These are phyloP conservation scores for Fraxinus nigra DNA, from an alignment of 305 asterid species.

Conservation along the genomic window DNA sequence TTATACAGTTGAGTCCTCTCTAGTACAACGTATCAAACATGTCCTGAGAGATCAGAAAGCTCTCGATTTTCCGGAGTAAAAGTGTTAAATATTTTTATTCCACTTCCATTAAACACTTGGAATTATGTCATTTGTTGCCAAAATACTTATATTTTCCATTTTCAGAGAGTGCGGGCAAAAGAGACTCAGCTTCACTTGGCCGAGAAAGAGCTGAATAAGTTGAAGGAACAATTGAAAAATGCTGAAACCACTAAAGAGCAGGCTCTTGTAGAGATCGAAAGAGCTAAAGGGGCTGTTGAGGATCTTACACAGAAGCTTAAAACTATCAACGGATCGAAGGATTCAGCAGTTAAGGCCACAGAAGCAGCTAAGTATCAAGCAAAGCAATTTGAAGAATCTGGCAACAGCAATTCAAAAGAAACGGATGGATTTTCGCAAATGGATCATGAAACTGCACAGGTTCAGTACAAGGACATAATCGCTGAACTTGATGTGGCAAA, in stretches of 20 bases:
- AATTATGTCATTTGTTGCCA: not conserved
- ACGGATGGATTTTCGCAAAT: conserved; percentile 29
- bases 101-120: not conserved
- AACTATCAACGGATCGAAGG: conserved; percentile 49
- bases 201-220: conserved; percentile 65
- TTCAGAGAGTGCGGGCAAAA: conserved; percentile 69
- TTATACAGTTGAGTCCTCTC: not conserved
- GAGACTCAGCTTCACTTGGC: conserved; percentile 45
- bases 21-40: not conserved
- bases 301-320: conserved; percentile 55
- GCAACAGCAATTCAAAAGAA: conserved; percentile 29
- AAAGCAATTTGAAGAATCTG: conserved; percentile 51
- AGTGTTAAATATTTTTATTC: not conserved
- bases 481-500: conserved; percentile 67
- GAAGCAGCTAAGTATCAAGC: conserved; percentile 56
- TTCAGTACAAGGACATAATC: conserved; percentile 39
- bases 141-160: not conserved
- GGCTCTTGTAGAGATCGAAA: conserved; percentile 72
- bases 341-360: conserved; percentile 47
- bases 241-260: conserved; percentile 68
- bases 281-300: conserved; percentile 54
- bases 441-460: conserved; percentile 43
- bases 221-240: conserved; percentile 61
- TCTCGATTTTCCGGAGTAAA: not conserved
- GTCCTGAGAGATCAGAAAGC: not conserved